phyloP scores from a whole-genome alignment of 164 flowering plant genomes.

The Nelumbo lutea region DNA sequence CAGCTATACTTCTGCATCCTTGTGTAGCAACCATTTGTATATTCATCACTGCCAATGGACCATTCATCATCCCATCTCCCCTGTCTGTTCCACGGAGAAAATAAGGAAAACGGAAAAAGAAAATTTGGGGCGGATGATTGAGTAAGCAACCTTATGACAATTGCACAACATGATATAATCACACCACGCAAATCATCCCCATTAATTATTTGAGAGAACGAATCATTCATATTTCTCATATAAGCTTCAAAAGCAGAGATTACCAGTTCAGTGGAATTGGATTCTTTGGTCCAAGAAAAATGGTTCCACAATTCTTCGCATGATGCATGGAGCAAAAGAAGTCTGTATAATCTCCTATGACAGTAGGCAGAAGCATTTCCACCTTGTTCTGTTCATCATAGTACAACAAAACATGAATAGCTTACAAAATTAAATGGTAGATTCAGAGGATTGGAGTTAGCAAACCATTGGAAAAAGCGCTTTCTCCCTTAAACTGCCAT shows the following conservation, averaged over 20 bases:
- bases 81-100: no score
- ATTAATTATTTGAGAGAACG: not conserved
- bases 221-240: conserved; percentile 1
- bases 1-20: no score
- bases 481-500: conserved; percentile 60
- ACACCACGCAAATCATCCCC: not conserved
- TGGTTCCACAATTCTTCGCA: conserved; percentile 86
- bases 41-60: no score
- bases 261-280: conserved; percentile 80
- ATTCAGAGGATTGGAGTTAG: not conserved
- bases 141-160: not conserved
- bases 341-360: conserved; percentile 87
- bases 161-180: not conserved
- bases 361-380: conserved; percentile 73
- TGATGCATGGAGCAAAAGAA: conserved; percentile 91
- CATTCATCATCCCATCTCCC: no score
- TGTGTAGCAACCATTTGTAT: no score
- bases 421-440: not conserved
- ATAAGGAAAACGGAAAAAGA: no score
- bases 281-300: conserved; percentile 84
- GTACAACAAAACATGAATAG: conserved; percentile 1
- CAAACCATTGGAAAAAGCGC: conserved; percentile 73
- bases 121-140: not conserved
- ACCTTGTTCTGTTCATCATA: conserved; percentile 46
- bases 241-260: conserved; percentile 4